These are phyloP conservation scores for Lentithecium fluviatile DNA, from an alignment of 495 filamentous ascomycete genomes.

Conservation along the genomic window DNA sequence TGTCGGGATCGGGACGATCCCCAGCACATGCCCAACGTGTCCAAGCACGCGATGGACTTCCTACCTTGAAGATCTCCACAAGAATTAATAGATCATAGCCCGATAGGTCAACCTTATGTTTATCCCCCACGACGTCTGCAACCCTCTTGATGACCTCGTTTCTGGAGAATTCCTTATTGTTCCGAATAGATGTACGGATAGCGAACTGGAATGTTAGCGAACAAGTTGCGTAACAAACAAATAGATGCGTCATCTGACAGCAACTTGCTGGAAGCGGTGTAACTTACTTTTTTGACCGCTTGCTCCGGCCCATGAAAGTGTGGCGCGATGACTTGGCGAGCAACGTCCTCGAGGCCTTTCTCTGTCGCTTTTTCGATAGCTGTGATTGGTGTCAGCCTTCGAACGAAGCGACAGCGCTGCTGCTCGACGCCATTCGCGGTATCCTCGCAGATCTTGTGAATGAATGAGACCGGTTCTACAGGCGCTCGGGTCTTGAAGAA, in stretches of 20 bases:
- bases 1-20: not conserved
- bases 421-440: constrained; percentile 47
- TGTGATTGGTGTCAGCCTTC: constrained; percentile 79
- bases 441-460: constrained; percentile 72
- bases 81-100: constrained; percentile 81
- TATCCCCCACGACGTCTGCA: constrained; percentile 62
- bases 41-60: constrained; percentile 35
- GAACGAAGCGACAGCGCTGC: constrained; percentile 70
- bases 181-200: constrained; percentile 79
- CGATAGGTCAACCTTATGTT: constrained; percentile 80
- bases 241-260: constrained; percentile 8
- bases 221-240: constrained; percentile 7
- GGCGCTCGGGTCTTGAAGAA: constrained; percentile 66
- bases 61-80: constrained; percentile 85
- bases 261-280: constrained; percentile 6
- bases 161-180: constrained; percentile 71
- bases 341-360: constrained; percentile 70
- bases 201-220: constrained; percentile 64
- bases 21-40: constrained; percentile 8
- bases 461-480: constrained; percentile 77
- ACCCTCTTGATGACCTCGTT: constrained; percentile 76
- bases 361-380: constrained; percentile 75
- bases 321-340: constrained; percentile 64
- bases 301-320: constrained; percentile 61
- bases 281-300: constrained; percentile 36